A percentile compares a stretch with the other conserved stretches of the same genome.
Conservation (phyloP, 352 stramenopile species). For the Phytophthora constricta region DNA sequence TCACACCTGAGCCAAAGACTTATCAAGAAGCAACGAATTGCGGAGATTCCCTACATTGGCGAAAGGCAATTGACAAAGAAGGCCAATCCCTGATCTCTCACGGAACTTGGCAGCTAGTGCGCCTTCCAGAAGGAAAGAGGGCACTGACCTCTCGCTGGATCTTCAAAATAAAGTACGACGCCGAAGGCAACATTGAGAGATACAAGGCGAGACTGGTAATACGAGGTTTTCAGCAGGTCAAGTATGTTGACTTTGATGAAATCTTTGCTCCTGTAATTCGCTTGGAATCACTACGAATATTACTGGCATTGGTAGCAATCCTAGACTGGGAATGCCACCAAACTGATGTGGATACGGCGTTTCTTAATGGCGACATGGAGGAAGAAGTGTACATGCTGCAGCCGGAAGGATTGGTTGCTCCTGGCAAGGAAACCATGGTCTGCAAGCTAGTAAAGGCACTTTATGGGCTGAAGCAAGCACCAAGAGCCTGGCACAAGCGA, state of each 20-base stretch:
- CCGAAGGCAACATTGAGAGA: constrained; percentile 1
- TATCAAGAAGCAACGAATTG: constrained; percentile 1
- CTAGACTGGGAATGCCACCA: constrained; percentile 26
- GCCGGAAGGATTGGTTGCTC: constrained; percentile 5
- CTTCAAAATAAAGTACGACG: constrained; percentile 23
- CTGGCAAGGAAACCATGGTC: constrained; percentile 1
- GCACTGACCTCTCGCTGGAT: constrained; percentile 22
- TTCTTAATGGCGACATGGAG: constrained; percentile 16
- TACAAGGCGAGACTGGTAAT: constrained; percentile 22
- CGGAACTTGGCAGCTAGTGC: constrained; percentile 6
- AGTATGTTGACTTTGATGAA: constrained; percentile 16
- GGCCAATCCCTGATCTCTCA: constrained; percentile 8
- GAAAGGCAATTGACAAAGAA: constrained; percentile 22
- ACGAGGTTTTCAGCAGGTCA: constrained; percentile 13
- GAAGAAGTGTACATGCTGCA: constrained; percentile 26
- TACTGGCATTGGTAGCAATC: constrained; percentile 17
- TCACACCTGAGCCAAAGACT: constrained; percentile 5
- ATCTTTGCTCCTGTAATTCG: constrained; percentile 20
- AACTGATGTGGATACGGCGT: constrained; percentile 21
- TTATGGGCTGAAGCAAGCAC: constrained; percentile 18
- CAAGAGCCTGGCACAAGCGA: constrained; percentile 21
- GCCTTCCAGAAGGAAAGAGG: constrained; percentile 9
- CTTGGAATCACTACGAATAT: constrained; percentile 17
- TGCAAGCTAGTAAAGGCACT: constrained; percentile 8
- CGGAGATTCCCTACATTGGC: constrained; percentile 5